These are phyloP conservation scores for Chlamydomonas asymmetrica DNA, from an alignment of 139 green algal genomes.

Conservation along the genomic window DNA sequence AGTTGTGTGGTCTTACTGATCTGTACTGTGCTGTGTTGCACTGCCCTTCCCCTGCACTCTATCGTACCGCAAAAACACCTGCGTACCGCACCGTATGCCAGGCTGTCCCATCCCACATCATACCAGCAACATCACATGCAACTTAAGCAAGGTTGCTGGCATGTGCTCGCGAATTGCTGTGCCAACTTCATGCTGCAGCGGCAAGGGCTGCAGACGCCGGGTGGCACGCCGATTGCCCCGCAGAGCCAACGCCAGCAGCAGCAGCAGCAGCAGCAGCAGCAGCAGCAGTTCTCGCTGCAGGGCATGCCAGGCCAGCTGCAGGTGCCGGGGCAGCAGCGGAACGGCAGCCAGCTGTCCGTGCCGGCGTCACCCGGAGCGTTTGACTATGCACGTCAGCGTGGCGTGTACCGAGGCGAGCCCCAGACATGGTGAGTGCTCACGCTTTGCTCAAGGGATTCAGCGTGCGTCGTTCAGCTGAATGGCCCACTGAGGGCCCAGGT, in stretches of 20 bases:
- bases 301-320: not conserved
- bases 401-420: constrained; percentile 33
- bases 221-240: not conserved
- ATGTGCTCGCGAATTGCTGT: not conserved
- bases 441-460: too few relatives aligned
- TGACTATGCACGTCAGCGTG: constrained; percentile 32
- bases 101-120: too few relatives aligned
- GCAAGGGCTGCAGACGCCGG: not conserved
- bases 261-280: not conserved
- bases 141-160: not conserved
- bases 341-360: not conserved
- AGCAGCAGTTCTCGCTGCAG: not conserved
- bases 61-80: too few relatives aligned
- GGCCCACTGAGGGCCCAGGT: too few relatives aligned
- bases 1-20: too few relatives aligned
- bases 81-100: too few relatives aligned
- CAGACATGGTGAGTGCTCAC: constrained; percentile 26
- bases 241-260: not conserved
- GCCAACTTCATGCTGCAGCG: not conserved
- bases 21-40: too few relatives aligned
- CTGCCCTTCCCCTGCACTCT: too few relatives aligned
- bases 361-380: constrained; percentile 2
- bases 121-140: too few relatives aligned
- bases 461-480: too few relatives aligned
- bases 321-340: not conserved